Evolutionary conservation across 495 filamentous ascomycete genomes (phyloP), one percentile per base, ranked within the genome.

Genomic region (Aspergillus nidulans): DNA sequence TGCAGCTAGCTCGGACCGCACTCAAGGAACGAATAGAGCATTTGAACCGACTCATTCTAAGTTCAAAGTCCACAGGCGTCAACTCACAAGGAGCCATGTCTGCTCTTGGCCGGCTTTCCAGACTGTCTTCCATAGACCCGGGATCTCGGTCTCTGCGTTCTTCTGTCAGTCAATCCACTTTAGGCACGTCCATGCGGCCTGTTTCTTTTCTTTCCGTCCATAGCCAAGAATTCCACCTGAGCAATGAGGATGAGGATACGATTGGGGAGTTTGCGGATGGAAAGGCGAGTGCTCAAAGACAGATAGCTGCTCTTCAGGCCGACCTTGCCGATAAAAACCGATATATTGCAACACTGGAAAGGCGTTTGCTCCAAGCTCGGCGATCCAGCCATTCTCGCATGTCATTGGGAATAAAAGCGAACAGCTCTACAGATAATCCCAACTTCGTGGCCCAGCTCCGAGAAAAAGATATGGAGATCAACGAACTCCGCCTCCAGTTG

Each of bases 11-110:
- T 13, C 82, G 95, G 23, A 98, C 92, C 1, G 95, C 95, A 5
- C 71, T 98, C 46, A 97, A 98, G 63, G 92, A 97, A 71, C 85
- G 94, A 24, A 98, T 98, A 58, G 92, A 97, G 71, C 94, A 98
- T 73, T 81, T 98, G 6, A 98, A 97, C 69, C 87, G 94, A 19
- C 79, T 98, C 10, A 97, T 98, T 58, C 75, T 98, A 24, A 92
- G 88, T 64, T 97, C 94, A 15, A 96, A 97, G 63, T 96, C 91
- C 13, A 88, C 89, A 0, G 94, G 94, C 16, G 94, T 98, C 42
- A 98, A 98, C 68, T 72, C 55, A 12, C 84, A 83, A 46, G 82
- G 87, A 16, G 85, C 83, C 8, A 81, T 86, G 46, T 89, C 87
- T 55, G 82, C 87, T 6, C 77, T 91, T 59, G 85, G 89, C 15